Conservation (phyloP, 2,329 filamentous ascomycete genomes). For the Aspergillus pseudonomiae region DNA sequence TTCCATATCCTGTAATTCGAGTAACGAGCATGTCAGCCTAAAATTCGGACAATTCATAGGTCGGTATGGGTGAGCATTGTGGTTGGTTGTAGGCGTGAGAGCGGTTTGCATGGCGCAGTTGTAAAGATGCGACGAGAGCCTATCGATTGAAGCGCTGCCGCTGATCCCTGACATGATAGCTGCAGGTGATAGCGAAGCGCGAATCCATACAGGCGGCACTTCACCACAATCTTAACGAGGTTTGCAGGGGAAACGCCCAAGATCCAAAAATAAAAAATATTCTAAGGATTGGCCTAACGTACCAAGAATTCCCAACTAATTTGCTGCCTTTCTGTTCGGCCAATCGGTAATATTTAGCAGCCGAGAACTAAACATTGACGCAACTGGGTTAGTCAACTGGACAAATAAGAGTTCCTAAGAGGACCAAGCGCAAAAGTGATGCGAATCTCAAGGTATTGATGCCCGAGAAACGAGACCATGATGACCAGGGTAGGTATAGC, state of each 20-base stretch:
- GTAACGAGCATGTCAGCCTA: constrained; percentile 24
- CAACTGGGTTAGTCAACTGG: constrained; percentile 14
- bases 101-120: constrained; percentile 19
- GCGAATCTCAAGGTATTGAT: constrained; percentile 32
- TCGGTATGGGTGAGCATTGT: constrained; percentile 13
- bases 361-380: constrained; percentile 42
- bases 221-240: constrained; percentile 2
- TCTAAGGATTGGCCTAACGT: constrained; percentile 47
- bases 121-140: constrained; percentile 19
- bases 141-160: constrained; percentile 24
- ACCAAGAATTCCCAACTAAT: constrained; percentile 93
- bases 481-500: neutral
- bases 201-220: constrained; percentile 8
- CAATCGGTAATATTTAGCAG: constrained; percentile 89
- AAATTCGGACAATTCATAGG: constrained; percentile 7
- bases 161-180: constrained; percentile 17
- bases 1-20: constrained; percentile 82
- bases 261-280: constrained; percentile 11
- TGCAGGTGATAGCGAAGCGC: constrained; percentile 17
- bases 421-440: neutral
- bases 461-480: constrained; percentile 25
- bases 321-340: constrained; percentile 89
- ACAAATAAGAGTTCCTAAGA: constrained; percentile 10
- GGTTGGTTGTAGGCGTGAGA: constrained; percentile 24
- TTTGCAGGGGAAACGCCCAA: neutral